phyloP scores from a whole-genome alignment of 2,329 filamentous ascomycete genomes.

The Epichloe sylvatica region DNA sequence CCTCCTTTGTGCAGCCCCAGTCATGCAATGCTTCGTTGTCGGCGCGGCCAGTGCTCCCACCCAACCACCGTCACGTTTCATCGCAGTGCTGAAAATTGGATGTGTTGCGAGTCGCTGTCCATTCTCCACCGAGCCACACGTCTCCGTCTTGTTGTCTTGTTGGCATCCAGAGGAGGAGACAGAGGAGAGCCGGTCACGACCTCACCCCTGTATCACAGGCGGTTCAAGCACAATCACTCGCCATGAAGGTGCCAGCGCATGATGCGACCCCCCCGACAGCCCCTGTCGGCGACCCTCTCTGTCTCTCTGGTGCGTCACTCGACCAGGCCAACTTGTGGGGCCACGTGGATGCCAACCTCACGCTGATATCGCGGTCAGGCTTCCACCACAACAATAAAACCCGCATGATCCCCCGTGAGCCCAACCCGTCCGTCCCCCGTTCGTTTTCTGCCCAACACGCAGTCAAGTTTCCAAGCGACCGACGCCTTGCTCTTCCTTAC shows the following conservation, averaged over 20 bases:
- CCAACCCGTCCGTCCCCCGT: constrained; percentile 19
- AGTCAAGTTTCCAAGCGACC: constrained; percentile 10
- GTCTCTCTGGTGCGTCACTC: constrained; percentile 7
- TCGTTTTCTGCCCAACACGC: constrained; percentile 25
- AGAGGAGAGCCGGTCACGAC: constrained; percentile 20
- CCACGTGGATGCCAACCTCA: constrained; percentile 5
- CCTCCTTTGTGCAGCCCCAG: not conserved
- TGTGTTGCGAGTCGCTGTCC: constrained; percentile 9
- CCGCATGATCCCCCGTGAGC: constrained; percentile 32
- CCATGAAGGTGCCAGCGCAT: constrained; percentile 33
- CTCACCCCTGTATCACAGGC: constrained; percentile 19
- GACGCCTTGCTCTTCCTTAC: constrained; percentile 5
- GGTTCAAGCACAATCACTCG: constrained; percentile 23
- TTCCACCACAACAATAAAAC: constrained; percentile 31
- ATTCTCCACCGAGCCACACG: constrained; percentile 23
- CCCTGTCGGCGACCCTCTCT: constrained; percentile 7
- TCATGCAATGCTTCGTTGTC: constrained; percentile 31
- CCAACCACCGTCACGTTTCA: constrained; percentile 13
- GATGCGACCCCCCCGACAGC: constrained; percentile 22
- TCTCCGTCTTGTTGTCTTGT: not conserved
- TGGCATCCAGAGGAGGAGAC: constrained; percentile 18
- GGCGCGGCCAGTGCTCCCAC: constrained; percentile 30
- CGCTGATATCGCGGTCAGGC: constrained; percentile 14
- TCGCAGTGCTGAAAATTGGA: not conserved
- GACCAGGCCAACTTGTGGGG: constrained; percentile 13